A percentile compares a stretch with the other conserved stretches of the same genome.
These are phyloP conservation scores for Rubus idaeus DNA, from an alignment of 306 rosid species.

Conservation along the genomic window DNA sequence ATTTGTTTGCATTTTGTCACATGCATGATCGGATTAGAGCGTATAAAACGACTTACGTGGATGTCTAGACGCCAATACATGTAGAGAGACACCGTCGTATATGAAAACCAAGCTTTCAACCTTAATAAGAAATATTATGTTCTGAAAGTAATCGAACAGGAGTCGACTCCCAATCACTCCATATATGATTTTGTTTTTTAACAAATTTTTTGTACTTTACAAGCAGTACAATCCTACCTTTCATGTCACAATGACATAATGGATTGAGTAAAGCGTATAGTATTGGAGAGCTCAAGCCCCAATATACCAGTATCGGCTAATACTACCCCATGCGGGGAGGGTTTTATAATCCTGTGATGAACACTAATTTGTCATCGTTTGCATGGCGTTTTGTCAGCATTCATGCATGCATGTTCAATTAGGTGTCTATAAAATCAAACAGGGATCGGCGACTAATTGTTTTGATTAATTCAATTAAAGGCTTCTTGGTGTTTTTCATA, in stretches of 20 bases:
- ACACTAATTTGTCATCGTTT: slow-evolving; percentile 13
- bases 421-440: background rate
- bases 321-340: background rate
- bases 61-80: slow-evolving; percentile 17
- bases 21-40: slow-evolving; percentile 28
- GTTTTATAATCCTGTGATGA: background rate
- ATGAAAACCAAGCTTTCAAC: slow-evolving; percentile 22
- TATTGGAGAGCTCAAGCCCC: background rate
- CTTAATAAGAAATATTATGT: background rate
- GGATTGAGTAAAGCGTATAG: background rate
- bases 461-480: background rate
- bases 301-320: background rate
- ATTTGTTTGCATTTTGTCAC: background rate
- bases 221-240: background rate
- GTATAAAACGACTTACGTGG: slow-evolving; percentile 32
- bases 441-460: background rate
- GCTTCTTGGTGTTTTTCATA: background rate
- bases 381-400: background rate
- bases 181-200: background rate
- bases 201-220: slow-evolving; percentile 4
- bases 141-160: background rate
- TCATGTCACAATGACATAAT: slow-evolving; percentile 9
- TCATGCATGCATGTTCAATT: background rate
- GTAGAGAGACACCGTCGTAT: slow-evolving; percentile 17
- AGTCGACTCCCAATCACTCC: background rate